These are phyloP conservation scores for Mycena amicta DNA, from an alignment of 768 basidiomycete genomes.

Conservation along the genomic window DNA sequence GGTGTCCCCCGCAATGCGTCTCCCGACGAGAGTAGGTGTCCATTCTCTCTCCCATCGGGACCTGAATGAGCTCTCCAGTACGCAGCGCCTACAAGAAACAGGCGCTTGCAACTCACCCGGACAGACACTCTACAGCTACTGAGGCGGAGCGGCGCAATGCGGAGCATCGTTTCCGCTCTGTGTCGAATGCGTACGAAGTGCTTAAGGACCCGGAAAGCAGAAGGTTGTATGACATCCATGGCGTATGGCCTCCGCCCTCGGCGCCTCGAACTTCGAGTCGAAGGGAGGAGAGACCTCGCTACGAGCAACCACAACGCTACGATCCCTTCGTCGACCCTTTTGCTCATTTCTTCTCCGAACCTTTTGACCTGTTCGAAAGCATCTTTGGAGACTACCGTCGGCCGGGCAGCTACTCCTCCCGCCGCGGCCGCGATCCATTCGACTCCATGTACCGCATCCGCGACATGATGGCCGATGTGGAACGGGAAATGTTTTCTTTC, in stretches of 20 bases:
- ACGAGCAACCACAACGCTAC: slow-evolving; percentile 21
- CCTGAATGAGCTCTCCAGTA: slow-evolving; percentile 46
- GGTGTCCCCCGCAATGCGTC: slow-evolving; percentile 56
- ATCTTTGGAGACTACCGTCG: slow-evolving; percentile 58
- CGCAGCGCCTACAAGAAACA: slow-evolving; percentile 77
- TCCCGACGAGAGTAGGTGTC: slow-evolving; percentile 61
- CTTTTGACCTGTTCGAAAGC: slow-evolving; percentile 72
- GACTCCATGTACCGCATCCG: slow-evolving; percentile 37
- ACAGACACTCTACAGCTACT: slow-evolving; percentile 62
- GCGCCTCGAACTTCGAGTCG: slow-evolving; percentile 3
- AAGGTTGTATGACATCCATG: slow-evolving; percentile 67
- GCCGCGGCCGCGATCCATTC: no score
- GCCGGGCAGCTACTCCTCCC: slow-evolving; percentile 32
- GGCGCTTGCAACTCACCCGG: slow-evolving; percentile 77
- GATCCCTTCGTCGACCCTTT: slow-evolving; percentile 46
- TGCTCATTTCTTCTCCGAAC: slow-evolving; percentile 61
- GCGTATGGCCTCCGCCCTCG: slow-evolving; percentile 71
- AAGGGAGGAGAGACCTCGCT: no score
- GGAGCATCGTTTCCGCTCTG: slow-evolving; percentile 57
- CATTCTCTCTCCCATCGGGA: neutral
- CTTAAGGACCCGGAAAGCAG: slow-evolving; percentile 64
- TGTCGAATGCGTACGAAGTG: slow-evolving; percentile 78
- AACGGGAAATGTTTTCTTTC: slow-evolving; percentile 34
- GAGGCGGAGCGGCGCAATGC: slow-evolving; percentile 58
- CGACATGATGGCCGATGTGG: slow-evolving; percentile 34